These are phyloP conservation scores for Lanmaoa pseudosensibilis DNA, from an alignment of 768 basidiomycete species.

Conservation along the genomic window DNA sequence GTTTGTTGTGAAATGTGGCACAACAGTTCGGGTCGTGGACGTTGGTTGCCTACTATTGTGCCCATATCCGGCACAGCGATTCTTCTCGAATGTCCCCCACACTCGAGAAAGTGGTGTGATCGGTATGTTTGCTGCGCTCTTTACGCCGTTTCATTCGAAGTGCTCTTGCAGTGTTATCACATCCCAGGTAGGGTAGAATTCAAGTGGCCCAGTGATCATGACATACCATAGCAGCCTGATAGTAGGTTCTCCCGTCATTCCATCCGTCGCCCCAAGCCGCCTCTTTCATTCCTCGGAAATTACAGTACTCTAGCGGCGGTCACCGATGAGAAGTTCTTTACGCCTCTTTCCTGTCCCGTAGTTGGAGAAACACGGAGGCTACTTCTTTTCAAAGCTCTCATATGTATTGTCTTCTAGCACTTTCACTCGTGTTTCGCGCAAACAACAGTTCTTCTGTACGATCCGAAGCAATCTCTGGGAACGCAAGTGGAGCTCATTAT, in stretches of 20 bases:
- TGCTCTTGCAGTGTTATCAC: slow-evolving; percentile 10
- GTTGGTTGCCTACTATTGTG: slow-evolving; percentile 20
- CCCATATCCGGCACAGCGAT: slow-evolving; percentile 15
- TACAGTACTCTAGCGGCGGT: slow-evolving; percentile 12
- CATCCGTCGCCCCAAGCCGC: slow-evolving; percentile 8
- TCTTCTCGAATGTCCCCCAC: slow-evolving; percentile 23
- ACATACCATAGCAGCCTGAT: slow-evolving; percentile 4
- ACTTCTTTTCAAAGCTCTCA: slow-evolving; percentile 11
- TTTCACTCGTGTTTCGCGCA: not conserved
- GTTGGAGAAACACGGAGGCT: not conserved
- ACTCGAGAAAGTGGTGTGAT: slow-evolving; percentile 20
- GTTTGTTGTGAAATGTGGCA: slow-evolving; percentile 35
- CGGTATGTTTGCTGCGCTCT: slow-evolving; percentile 23
- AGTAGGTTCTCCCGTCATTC: slow-evolving; percentile 15
- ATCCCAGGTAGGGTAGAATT: slow-evolving; percentile 11
- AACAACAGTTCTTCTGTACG: slow-evolving; percentile 5
- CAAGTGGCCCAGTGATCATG: slow-evolving; percentile 7
- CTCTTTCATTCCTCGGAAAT: slow-evolving; percentile 32
- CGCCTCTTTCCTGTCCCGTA: slow-evolving; percentile 5
- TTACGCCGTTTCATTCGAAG: slow-evolving; percentile 28
- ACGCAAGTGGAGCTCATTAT: slow-evolving; percentile 19
- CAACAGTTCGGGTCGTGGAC: slow-evolving; percentile 19
- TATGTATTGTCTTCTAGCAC: slow-evolving; percentile 15
- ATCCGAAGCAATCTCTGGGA: slow-evolving; percentile 10
- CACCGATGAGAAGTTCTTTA: slow-evolving; percentile 13